Evolutionary conservation across 306 rosid genomes (phyloP).

Genomic region (Quercus agrifolia): DNA sequence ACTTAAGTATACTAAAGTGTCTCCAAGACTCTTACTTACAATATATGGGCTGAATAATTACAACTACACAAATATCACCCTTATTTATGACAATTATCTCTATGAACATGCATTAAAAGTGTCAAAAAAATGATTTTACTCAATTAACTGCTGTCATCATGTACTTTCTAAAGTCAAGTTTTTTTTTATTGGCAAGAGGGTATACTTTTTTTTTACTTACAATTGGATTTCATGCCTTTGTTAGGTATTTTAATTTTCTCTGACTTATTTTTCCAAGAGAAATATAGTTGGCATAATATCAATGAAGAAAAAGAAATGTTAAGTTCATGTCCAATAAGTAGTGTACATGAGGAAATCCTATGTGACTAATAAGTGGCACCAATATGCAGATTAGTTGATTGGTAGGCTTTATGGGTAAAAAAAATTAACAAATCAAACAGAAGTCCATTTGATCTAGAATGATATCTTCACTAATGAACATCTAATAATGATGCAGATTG

Average conservation of each 20-base stretch:
- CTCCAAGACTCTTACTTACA: neutral
- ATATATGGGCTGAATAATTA: neutral
- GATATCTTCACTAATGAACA: neutral
- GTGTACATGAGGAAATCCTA: neutral
- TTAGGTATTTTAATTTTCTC: neutral
- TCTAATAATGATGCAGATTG: neutral
- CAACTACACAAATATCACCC: neutral
- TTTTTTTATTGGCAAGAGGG: neutral
- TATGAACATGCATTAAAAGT: neutral
- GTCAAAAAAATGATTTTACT: neutral
- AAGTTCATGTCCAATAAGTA: neutral
- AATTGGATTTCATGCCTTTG: neutral
- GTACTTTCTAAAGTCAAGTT: neutral
- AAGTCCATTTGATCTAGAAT: neutral
- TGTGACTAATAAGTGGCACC: neutral
- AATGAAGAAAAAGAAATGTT: neutral
- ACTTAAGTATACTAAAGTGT: no score
- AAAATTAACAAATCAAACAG: neutral
- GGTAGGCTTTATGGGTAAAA: neutral
- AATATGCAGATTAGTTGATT: neutral
- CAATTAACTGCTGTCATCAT: neutral
- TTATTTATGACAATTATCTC: neutral
- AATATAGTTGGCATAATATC: neutral
- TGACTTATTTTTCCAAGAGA: neutral
- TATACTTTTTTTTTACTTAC: neutral